Evolutionary conservation across 2,329 filamentous ascomycete species (phyloP), one percentile per base, ranked within the genome.

Genomic region (Pyrenochaeta sp.): DNA sequence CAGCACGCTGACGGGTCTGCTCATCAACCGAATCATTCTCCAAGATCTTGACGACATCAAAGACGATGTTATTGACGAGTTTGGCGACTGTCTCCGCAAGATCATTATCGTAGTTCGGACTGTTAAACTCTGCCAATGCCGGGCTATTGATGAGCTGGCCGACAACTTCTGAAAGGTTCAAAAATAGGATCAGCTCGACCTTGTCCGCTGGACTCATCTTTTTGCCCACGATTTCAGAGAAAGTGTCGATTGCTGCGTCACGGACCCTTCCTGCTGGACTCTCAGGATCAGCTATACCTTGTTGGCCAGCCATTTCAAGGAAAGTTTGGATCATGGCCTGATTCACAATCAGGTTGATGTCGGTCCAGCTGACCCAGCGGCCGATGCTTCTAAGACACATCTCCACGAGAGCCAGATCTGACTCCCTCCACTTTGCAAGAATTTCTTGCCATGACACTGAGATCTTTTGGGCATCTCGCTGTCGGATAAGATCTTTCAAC

Each of bases 341-440:
- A 77, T 96, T 96, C 69, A 99, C 92, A 44, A 99, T 89, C 56
- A 99, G 83, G 50, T 91, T 91, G 69, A 99, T 98, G 74, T 98
- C 95, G 72, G 96, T 96, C 95, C 95, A 99, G 84, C 93, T 96
- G 59, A 97, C 93, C 94, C 95, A 99, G 77, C 94, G 95, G 37
- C 92, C 93, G 65, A 99, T 88, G n/a, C 93, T 90, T 78, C 90
- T 92, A 52, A 99, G 84, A 68, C 91, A 93, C 84, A 96, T 89
- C 77, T 97, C 93, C 43, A 96, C 85, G 56, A 98, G 85, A 66
- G 90, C 87, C 56, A 88, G 84, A 72, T 86, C 85, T 54, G 80
- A 78, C 69, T 87, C 86, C 65, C 85, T 83, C 85, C 93, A 98
- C 70, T 90, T 87, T 10, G 87, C 84, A 54, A 99, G 84, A 44